Percentiles rank a stretch among this genome's conserved stretches.
phyloP scores from a whole-genome alignment of 495 filamentous ascomycete species.

The Daldinia childiae region DNA sequence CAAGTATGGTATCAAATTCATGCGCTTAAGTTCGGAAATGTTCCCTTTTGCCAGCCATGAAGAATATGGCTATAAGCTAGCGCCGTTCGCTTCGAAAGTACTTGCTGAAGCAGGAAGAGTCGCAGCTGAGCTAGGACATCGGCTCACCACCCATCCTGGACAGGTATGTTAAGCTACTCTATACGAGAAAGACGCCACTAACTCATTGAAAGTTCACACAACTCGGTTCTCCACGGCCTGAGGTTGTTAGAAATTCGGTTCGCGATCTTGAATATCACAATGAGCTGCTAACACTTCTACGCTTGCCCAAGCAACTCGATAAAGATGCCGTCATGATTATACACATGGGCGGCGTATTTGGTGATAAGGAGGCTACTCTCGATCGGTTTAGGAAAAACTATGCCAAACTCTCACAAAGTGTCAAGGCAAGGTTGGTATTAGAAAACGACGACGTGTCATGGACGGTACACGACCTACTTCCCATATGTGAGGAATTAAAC shows the following conservation, averaged over 20 bases:
- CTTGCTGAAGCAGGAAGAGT: slow-evolving; percentile 80
- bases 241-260: slow-evolving; percentile 78
- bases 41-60: slow-evolving; percentile 93
- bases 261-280: slow-evolving; percentile 91
- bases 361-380: slow-evolving; percentile 84
- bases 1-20: slow-evolving; percentile 88
- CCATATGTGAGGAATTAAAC: slow-evolving; percentile 89
- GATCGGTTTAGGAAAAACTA: slow-evolving; percentile 87
- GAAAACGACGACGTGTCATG: slow-evolving; percentile 95
- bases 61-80: slow-evolving; percentile 87
- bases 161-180: slow-evolving; percentile 57
- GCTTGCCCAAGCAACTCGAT: slow-evolving; percentile 79
- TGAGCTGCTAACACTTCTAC: slow-evolving; percentile 82
- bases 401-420: slow-evolving; percentile 64
- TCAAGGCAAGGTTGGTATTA: slow-evolving; percentile 85
- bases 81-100: slow-evolving; percentile 83
- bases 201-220: slow-evolving; percentile 74
- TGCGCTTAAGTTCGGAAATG: slow-evolving; percentile 94
- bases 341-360: slow-evolving; percentile 93
- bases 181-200: background rate
- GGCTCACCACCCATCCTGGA: slow-evolving; percentile 90
- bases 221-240: slow-evolving; percentile 77
- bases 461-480: slow-evolving; percentile 90
- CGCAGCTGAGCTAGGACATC: slow-evolving; percentile 81
- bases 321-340: slow-evolving; percentile 94